These are phyloP conservation scores for Rhodotorula diobovata DNA, from an alignment of 768 basidiomycete species.

Conservation along the genomic window DNA sequence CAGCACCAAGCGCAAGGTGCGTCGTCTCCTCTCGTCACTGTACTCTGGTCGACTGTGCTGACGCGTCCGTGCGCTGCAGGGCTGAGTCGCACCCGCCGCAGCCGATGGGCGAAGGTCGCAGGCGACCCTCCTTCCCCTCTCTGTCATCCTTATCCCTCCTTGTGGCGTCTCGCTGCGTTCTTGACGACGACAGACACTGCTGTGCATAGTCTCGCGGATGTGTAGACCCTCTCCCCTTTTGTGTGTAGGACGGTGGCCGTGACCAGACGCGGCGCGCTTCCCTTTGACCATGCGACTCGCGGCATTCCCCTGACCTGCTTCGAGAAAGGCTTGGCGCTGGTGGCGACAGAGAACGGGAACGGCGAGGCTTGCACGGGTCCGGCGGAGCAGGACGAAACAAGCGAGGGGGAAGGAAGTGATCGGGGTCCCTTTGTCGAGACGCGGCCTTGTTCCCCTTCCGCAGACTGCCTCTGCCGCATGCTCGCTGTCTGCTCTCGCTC, in stretches of 20 bases:
- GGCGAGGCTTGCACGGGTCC: too few relatives aligned
- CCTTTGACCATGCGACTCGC: too few relatives aligned
- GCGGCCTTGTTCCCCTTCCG: too few relatives aligned
- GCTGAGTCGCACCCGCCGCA: background rate
- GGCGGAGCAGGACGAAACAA: too few relatives aligned
- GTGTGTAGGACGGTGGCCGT: too few relatives aligned
- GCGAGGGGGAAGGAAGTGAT: too few relatives aligned
- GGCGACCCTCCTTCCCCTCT: background rate
- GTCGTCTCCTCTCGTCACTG: background rate
- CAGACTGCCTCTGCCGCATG: background rate
- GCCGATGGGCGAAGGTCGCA: background rate
- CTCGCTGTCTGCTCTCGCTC: background rate
- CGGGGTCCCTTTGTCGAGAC: too few relatives aligned
- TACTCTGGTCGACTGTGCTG: background rate
- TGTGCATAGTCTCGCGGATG: background rate
- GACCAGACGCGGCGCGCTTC: too few relatives aligned
- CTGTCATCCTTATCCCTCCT: too few relatives aligned
- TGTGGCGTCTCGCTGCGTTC: background rate
- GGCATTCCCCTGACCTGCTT: too few relatives aligned
- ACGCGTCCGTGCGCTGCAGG: background rate
- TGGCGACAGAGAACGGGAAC: too few relatives aligned
- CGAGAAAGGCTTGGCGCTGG: too few relatives aligned
- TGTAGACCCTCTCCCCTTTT: background rate
- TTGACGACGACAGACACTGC: background rate
- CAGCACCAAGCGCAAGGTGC: slow-evolving; percentile 33